Evolutionary conservation across 164 flowering plant genomes (phyloP).

Genomic region (Vitis amurensis): DNA sequence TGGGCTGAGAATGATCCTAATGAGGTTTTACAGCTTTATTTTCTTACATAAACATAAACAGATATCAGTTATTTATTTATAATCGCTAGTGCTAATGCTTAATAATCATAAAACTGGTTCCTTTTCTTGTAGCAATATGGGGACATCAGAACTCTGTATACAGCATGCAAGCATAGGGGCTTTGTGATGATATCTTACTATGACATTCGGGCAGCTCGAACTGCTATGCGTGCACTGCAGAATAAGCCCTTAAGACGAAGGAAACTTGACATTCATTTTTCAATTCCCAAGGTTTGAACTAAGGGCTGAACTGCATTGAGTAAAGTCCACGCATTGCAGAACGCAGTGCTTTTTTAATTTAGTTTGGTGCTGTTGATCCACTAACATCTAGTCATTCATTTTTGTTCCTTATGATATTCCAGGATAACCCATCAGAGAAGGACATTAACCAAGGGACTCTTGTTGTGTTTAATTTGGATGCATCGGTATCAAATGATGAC

Average conservation of each 20-base stretch:
- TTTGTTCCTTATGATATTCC: slow-evolving; percentile 15
- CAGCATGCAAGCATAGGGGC: slow-evolving; percentile 62
- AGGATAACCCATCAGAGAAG: slow-evolving; percentile 98
- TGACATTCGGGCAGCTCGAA: slow-evolving; percentile 93
- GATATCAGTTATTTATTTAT: neutral
- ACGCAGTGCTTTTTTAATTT: neutral
- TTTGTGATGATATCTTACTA: slow-evolving; percentile 78
- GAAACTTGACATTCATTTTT: slow-evolving; percentile 97
- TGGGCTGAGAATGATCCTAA: neutral
- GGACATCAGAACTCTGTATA: slow-evolving; percentile 53
- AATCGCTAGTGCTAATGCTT: neutral
- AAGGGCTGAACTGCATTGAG: neutral
- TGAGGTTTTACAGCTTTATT: neutral
- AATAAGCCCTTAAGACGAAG: slow-evolving; percentile 91
- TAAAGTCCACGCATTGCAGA: too few species aligned
- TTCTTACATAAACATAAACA: neutral
- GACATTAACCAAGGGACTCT: slow-evolving; percentile 98
- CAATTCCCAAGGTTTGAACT: slow-evolving; percentile 86
- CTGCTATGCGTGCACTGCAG: slow-evolving; percentile 95
- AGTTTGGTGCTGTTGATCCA: neutral
- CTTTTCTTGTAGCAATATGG: slow-evolving; percentile 47
- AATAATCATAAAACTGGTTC: neutral
- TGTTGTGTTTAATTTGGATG: slow-evolving; percentile 90
- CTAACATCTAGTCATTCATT: neutral
- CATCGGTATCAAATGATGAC: slow-evolving; percentile 90